Evolutionary conservation across 345 rosid genomes (phyloP), one percentile per base, ranked within the genome.

Genomic region (Camelina hispida): DNA sequence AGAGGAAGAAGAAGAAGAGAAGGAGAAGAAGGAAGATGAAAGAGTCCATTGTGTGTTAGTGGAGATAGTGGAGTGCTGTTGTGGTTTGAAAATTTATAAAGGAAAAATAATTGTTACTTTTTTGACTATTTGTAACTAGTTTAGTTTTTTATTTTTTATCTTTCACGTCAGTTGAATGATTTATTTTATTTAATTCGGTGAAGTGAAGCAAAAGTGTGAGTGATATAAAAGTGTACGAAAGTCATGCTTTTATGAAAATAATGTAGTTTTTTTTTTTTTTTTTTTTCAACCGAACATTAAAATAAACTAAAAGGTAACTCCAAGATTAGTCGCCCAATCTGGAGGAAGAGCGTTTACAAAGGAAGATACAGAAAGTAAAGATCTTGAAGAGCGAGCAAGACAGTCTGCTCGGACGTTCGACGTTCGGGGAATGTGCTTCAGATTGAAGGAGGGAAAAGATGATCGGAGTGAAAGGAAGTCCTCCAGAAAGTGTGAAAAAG

Each of bases 41-140:
- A 0, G 73, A 1, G 37, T 85, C 83, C 85, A 84, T 86, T 15
- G 53, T n/a, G 51, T 54, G 30, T 43, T 5, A 64, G 75, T 66
- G 55, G 5, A 69, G 74, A 34, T 62, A 59, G 59, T 61, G 76
- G 54, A 52, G 43, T 42, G 32, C 25, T 35, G 20, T 52, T 48
- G 52, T 28, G 74, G 28, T 65, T 65, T 32, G 55, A 46, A 9
- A 9, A 17, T 28, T 28, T 65, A 28, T 65, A 65, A 65, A 47
- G 43, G 16, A 10, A 65, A 47, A 30, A 40, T 16, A 16, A 30
- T 3, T 13, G 34, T 22, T 14, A 40, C 37, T 43, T 62, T 25
- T 37, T 14, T 40, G 7, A n/a, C n/a, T 46, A 2, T n/a, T 28
- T 46, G 2, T 46, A 1, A 15, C 9, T 63, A 1, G 2, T 28